A percentile compares a stretch with the other conserved stretches of the same genome.
Conservation (phyloP, 2,329 filamentous ascomycete species). For the Ceratocystis diversiconidia region DNA sequence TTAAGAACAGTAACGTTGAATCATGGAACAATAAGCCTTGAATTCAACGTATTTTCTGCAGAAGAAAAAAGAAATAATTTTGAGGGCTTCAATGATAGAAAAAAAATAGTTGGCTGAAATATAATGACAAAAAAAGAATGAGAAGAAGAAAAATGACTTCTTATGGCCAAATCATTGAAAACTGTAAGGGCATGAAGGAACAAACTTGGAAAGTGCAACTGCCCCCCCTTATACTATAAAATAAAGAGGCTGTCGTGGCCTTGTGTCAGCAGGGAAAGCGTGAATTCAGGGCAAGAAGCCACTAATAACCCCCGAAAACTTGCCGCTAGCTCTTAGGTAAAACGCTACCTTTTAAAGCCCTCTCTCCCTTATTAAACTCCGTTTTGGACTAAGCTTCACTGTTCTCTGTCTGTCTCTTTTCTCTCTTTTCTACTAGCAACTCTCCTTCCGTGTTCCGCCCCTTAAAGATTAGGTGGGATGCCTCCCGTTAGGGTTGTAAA, state of each 20-base stretch:
- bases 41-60: too few relatives aligned
- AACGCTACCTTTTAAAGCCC: too few relatives aligned
- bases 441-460: too few relatives aligned
- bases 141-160: not conserved
- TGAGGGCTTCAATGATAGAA: not conserved
- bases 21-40: too few relatives aligned
- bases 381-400: too few relatives aligned
- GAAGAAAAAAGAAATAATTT: not conserved
- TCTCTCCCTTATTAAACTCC: too few relatives aligned
- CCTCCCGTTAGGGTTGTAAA: too few relatives aligned
- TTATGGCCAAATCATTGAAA: not conserved
- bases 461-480: too few relatives aligned
- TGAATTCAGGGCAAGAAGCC: too few relatives aligned
- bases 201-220: not conserved
- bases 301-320: not conserved
- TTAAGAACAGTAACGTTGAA: too few relatives aligned
- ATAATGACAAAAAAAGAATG: not conserved
- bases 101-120: not conserved
- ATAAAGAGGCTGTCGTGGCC: constrained; percentile 3
- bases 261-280: not conserved
- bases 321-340: not conserved
- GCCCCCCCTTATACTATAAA: not conserved
- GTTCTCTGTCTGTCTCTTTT: too few relatives aligned
- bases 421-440: too few relatives aligned
- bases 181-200: not conserved